phyloP scores from a whole-genome alignment of 2,329 filamentous ascomycete species.

The Talaromyces atroroseus region DNA sequence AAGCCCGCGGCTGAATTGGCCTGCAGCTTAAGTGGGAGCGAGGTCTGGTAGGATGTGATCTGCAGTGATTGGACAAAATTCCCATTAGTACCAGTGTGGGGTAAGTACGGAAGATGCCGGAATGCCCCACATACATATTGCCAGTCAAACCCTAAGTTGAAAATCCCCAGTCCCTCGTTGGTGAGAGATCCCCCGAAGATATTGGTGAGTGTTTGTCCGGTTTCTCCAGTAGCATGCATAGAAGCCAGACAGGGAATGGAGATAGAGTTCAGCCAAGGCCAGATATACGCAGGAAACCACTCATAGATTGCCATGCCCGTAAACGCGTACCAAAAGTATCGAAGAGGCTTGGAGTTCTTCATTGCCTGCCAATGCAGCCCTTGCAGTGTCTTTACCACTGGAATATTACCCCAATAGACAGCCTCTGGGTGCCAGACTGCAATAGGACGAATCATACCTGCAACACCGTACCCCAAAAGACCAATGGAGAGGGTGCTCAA shows the following conservation, averaged over 20 bases:
- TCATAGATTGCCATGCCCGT: slow-evolving; percentile 48
- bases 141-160: slow-evolving; percentile 51
- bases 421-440: slow-evolving; percentile 53
- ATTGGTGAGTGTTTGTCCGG: slow-evolving; percentile 41
- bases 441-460: slow-evolving; percentile 50
- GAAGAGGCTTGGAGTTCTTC: slow-evolving; percentile 47
- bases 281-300: slow-evolving; percentile 52
- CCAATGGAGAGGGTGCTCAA: slow-evolving; percentile 50
- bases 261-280: slow-evolving; percentile 51
- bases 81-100: background rate
- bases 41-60: slow-evolving; percentile 51
- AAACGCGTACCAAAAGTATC: slow-evolving; percentile 51
- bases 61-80: slow-evolving; percentile 19
- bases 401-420: slow-evolving; percentile 53
- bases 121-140: too few species aligned
- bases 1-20: slow-evolving; percentile 44
- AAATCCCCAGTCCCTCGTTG: slow-evolving; percentile 50
- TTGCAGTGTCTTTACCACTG: slow-evolving; percentile 51
- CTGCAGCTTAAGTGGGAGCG: slow-evolving; percentile 50
- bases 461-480: slow-evolving; percentile 52
- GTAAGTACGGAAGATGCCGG: too few species aligned
- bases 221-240: slow-evolving; percentile 47
- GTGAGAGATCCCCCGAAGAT: slow-evolving; percentile 49
- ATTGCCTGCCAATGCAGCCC: slow-evolving; percentile 51
- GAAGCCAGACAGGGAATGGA: slow-evolving; percentile 52